Evolutionary conservation across 805 yeast species (phyloP).

Genomic region (Kregervanrija fluxuum): DNA sequence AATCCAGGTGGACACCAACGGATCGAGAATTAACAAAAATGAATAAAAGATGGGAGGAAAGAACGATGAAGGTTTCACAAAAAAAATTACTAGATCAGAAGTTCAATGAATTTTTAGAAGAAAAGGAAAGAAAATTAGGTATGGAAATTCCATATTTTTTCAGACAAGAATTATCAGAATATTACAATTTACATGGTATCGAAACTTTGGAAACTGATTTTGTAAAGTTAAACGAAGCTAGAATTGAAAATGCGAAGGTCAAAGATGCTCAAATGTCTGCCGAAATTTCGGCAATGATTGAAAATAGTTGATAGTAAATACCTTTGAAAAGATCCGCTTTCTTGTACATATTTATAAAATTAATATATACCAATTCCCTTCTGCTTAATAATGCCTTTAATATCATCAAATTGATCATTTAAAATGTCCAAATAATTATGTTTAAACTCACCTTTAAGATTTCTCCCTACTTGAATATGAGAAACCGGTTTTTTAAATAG

Average conservation of each 20-base stretch:
- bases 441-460: constrained; percentile 5
- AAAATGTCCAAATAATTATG: constrained; percentile 24
- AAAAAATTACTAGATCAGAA: constrained; percentile 18
- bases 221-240: constrained; percentile 16
- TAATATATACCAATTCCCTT: neutral
- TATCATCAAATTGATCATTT: constrained; percentile 18
- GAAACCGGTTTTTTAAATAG: constrained; percentile 23
- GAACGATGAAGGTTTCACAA: constrained; percentile 32
- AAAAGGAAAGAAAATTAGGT: constrained; percentile 22
- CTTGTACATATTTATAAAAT: neutral
- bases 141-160: constrained; percentile 26
- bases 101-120: constrained; percentile 21
- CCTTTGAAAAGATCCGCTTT: no score
- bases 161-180: constrained; percentile 18
- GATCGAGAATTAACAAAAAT: constrained; percentile 41
- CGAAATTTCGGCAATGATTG: neutral
- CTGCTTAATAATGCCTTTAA: constrained; percentile 2
- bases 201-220: constrained; percentile 18
- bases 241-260: constrained; percentile 13
- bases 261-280: constrained; percentile 7
- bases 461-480: constrained; percentile 10
- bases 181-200: constrained; percentile 18
- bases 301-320: no score
- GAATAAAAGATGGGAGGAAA: constrained; percentile 44
- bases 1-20: constrained; percentile 68